Evolutionary conservation across 768 basidiomycete genomes (phyloP).

Genomic region (Antrodiella citrinella): DNA sequence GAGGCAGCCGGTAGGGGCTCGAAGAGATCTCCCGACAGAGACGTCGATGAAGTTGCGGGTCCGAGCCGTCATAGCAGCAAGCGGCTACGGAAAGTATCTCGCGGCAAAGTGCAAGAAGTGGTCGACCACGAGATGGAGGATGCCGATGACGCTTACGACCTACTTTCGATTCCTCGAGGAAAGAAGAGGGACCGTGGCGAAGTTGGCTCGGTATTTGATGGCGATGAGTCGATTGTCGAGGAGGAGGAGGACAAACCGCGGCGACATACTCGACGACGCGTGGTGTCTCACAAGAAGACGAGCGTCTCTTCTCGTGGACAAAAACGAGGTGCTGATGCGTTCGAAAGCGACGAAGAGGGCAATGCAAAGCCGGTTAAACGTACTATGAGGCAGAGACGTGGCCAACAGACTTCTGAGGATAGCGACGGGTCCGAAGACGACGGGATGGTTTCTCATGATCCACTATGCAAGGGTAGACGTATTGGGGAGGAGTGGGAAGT

Average conservation of each 20-base stretch:
- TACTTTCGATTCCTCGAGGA: slow-evolving; percentile 30
- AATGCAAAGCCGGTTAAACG: slow-evolving; percentile 27
- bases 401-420: slow-evolving; percentile 37
- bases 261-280: slow-evolving; percentile 44
- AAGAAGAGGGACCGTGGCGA: slow-evolving; percentile 74
- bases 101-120: slow-evolving; percentile 4
- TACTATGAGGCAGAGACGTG: slow-evolving; percentile 43
- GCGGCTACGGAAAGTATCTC: slow-evolving; percentile 10
- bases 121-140: slow-evolving; percentile 8
- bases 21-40: slow-evolving; percentile 40
- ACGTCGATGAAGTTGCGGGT: slow-evolving; percentile 33
- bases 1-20: slow-evolving; percentile 31
- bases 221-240: slow-evolving; percentile 38
- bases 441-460: slow-evolving; percentile 38
- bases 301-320: slow-evolving; percentile 42
- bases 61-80: slow-evolving; percentile 15
- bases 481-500: slow-evolving; percentile 75
- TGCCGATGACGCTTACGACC: neutral
- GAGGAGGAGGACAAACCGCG: slow-evolving; percentile 34
- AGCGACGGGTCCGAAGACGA: slow-evolving; percentile 41
- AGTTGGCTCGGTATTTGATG: slow-evolving; percentile 64
- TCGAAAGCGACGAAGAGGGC: slow-evolving; percentile 27
- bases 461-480: slow-evolving; percentile 45
- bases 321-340: slow-evolving; percentile 55
- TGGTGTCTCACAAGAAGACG: slow-evolving; percentile 44